A percentile compares a stretch with the other conserved stretches of the same genome.
phyloP scores from a whole-genome alignment of 2,329 filamentous ascomycete species.

The Trichoderma endophyticum region DNA sequence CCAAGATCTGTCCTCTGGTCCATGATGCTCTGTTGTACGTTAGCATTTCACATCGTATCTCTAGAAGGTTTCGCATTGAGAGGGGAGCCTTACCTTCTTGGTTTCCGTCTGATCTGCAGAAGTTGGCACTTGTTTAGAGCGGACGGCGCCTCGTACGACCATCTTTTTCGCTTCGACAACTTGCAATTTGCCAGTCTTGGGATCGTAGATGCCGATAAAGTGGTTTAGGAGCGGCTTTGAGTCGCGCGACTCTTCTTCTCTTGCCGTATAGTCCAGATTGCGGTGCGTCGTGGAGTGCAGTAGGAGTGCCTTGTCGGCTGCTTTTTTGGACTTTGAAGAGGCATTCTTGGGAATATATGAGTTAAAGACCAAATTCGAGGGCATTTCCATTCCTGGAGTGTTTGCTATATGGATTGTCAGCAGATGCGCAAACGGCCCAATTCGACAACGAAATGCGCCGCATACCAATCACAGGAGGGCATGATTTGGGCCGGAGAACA shows the following conservation, averaged over 20 bases:
- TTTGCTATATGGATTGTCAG: slow-evolving; percentile 33
- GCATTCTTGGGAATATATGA: slow-evolving; percentile 44
- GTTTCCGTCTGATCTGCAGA: slow-evolving; percentile 38
- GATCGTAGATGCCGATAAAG: slow-evolving; percentile 64
- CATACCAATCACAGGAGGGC: slow-evolving; percentile 54
- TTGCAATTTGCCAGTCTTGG: slow-evolving; percentile 55
- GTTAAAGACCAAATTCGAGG: slow-evolving; percentile 42
- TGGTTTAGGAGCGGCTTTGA: slow-evolving; percentile 50
- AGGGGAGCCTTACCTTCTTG: slow-evolving; percentile 2
- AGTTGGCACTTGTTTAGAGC: slow-evolving; percentile 51
- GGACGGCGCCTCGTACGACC: slow-evolving; percentile 55
- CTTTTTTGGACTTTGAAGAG: slow-evolving; percentile 38
- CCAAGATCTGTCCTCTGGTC: slow-evolving; percentile 68
- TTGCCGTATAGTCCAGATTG: slow-evolving; percentile 58
- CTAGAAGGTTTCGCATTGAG: neutral
- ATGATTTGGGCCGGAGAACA: slow-evolving; percentile 43
- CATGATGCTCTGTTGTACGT: slow-evolving; percentile 48
- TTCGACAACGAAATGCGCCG: neutral
- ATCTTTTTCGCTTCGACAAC: slow-evolving; percentile 64
- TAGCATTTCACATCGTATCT: slow-evolving; percentile 19
- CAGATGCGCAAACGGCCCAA: neutral
- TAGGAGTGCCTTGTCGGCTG: slow-evolving; percentile 47
- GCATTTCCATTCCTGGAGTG: slow-evolving; percentile 37
- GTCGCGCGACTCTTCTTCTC: slow-evolving; percentile 41
- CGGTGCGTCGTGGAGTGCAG: slow-evolving; percentile 57